phyloP scores from a whole-genome alignment of 768 basidiomycete species.

The Collybia mongolica region DNA sequence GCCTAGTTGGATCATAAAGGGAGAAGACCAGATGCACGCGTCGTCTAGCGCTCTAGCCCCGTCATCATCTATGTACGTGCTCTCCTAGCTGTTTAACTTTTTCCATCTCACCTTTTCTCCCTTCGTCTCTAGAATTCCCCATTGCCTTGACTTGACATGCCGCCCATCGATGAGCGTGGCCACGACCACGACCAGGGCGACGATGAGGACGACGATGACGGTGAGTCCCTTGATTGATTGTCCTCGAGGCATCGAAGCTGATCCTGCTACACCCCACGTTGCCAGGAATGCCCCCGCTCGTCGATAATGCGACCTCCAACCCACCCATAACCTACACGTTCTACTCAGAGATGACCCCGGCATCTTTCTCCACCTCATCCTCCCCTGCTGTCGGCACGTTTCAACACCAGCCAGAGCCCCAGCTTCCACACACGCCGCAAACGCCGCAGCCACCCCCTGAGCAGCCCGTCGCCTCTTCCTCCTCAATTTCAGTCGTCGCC shows the following conservation, averaged over 20 bases:
- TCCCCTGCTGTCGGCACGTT: conserved; percentile 9
- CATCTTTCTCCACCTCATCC: conserved; percentile 34
- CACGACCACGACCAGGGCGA: conserved; percentile 19
- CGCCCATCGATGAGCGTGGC: conserved; percentile 24
- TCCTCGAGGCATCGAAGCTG: conserved; percentile 9
- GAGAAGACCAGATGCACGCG: conserved; percentile 26
- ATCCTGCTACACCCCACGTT: conserved; percentile 18
- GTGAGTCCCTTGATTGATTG: conserved; percentile 17
- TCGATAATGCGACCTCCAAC: conserved; percentile 44
- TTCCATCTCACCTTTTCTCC: conserved; percentile 20
- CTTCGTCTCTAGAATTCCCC: conserved; percentile 16
- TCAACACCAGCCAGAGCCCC: conserved; percentile 14
- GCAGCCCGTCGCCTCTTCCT: conserved; percentile 12
- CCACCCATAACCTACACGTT: conserved; percentile 62
- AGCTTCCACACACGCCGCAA: conserved; percentile 2
- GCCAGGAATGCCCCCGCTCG: conserved; percentile 50
- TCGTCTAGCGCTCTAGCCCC: conserved; percentile 19
- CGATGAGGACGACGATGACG: conserved; percentile 24
- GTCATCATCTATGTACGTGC: background rate
- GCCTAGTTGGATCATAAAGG: conserved; percentile 35
- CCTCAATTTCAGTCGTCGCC: conserved; percentile 15
- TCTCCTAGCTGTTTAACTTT: conserved; percentile 5
- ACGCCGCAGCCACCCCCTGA: conserved; percentile 14
- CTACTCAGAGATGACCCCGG: conserved; percentile 56
- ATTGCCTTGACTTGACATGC: conserved; percentile 24